Evolutionary conservation across 139 green algal genomes (phyloP).

Genomic region (Micromonas commoda): DNA sequence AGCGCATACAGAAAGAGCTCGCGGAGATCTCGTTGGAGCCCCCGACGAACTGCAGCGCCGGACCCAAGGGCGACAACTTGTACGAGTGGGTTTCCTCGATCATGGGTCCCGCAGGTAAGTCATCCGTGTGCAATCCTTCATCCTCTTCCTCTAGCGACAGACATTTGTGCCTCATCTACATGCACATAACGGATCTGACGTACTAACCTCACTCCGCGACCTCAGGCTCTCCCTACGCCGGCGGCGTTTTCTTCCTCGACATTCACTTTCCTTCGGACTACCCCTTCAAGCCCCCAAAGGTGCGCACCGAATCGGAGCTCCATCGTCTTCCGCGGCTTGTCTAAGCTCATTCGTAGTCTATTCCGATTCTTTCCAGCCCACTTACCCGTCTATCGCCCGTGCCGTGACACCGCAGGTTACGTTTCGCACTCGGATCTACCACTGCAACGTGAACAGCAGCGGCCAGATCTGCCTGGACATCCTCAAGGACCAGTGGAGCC

Average conservation of each 20-base stretch:
- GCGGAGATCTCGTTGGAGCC: constrained; percentile 90
- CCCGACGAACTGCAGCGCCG: constrained; percentile 83
- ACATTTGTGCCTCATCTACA: constrained; percentile 2
- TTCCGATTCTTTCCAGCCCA: not conserved
- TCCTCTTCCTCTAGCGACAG: not conserved
- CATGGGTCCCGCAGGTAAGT: constrained; percentile 72
- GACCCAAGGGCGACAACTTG: constrained; percentile 96
- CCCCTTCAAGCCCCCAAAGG: constrained; percentile 91
- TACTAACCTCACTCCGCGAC: not conserved
- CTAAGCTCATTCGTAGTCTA: not conserved
- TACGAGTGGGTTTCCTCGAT: constrained; percentile 95
- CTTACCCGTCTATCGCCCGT: too few species aligned
- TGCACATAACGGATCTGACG: not conserved
- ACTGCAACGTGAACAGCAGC: constrained; percentile 87
- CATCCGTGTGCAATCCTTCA: not conserved
- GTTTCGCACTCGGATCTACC: constrained; percentile 87
- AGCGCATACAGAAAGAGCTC: constrained; percentile 87
- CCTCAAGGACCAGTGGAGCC: constrained; percentile 87
- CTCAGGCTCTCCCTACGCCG: constrained; percentile 74
- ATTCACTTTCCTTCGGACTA: constrained; percentile 92
- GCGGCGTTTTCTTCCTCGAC: constrained; percentile 91
- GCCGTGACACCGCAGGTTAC: too few species aligned
- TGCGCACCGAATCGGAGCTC: too few species aligned
- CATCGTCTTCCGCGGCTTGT: not conserved
- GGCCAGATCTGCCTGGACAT: constrained; percentile 87